Percentiles rank a stretch among this genome's conserved stretches.
These are phyloP conservation scores for Fagus sylvatica DNA, from an alignment of 306 rosid species.

Conservation along the genomic window DNA sequence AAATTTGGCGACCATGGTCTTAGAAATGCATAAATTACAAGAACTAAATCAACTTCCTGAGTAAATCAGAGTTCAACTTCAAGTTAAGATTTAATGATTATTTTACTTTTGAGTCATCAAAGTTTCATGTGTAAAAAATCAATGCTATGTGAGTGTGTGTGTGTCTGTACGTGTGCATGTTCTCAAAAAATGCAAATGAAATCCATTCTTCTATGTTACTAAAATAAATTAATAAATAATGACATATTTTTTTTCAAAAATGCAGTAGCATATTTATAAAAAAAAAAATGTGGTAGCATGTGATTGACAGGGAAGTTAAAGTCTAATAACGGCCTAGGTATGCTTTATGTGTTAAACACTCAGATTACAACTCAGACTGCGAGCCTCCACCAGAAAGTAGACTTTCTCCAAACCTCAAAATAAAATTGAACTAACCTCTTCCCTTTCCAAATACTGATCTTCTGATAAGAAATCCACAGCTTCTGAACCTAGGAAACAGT, in stretches of 20 bases:
- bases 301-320: neutral
- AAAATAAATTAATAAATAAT: no score
- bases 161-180: neutral
- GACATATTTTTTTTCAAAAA: no score
- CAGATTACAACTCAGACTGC: neutral
- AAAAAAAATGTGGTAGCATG: neutral
- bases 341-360: neutral
- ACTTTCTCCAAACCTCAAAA: slow-evolving; percentile 8
- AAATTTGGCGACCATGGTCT: neutral
- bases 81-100: neutral
- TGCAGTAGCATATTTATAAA: no score
- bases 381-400: neutral
- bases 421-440: slow-evolving; percentile 59
- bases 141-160: no score
- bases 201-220: no score
- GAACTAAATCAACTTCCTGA: slow-evolving; percentile 11
- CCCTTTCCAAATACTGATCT: slow-evolving; percentile 93
- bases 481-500: slow-evolving; percentile 75
- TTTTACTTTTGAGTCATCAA: neutral
- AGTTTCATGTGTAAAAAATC: neutral
- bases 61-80: neutral
- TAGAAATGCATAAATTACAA: slow-evolving; percentile 2
- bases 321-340: neutral
- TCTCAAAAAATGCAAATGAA: neutral
- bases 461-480: slow-evolving; percentile 88